Percentiles rank a stretch among this genome's conserved stretches.
Conservation (phyloP, 2,329 filamentous ascomycete genomes). For the Penicillium nordicum region DNA sequence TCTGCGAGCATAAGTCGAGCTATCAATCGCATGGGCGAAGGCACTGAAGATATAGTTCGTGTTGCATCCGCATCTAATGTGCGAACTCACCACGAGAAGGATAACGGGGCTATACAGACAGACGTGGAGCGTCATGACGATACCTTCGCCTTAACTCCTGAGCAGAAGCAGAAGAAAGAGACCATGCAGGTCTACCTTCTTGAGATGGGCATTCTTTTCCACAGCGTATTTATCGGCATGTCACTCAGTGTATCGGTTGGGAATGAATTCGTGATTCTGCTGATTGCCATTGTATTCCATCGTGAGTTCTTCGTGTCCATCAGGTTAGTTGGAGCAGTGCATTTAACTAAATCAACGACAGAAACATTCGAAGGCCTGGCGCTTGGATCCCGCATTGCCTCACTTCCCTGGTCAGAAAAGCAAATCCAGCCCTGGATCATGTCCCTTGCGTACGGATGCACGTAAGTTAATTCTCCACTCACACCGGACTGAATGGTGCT, state of each 20-base stretch:
- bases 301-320: constrained; percentile 24
- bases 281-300: constrained; percentile 38
- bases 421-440: constrained; percentile 60
- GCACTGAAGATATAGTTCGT: constrained; percentile 20
- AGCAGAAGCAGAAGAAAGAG: constrained; percentile 56
- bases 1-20: constrained; percentile 30
- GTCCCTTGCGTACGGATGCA: constrained; percentile 69
- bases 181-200: constrained; percentile 71
- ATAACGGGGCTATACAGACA: constrained; percentile 12
- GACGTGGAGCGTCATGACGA: constrained; percentile 21
- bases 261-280: constrained; percentile 33
- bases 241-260: constrained; percentile 36
- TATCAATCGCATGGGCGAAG: constrained; percentile 28
- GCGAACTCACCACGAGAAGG: constrained; percentile 12
- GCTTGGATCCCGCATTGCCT: constrained; percentile 33
- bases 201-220: constrained; percentile 75
- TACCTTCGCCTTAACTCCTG: constrained; percentile 16
- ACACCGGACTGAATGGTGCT: not conserved
- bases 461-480: constrained; percentile 25
- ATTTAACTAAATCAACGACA: constrained; percentile 9
- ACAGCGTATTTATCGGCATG: constrained; percentile 57
- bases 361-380: constrained; percentile 38
- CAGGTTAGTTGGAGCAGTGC: not conserved
- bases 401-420: constrained; percentile 29
- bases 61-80: constrained; percentile 23